A percentile compares a stretch with the other conserved stretches of the same genome.
These are phyloP conservation scores for Ustilago curta DNA, from an alignment of 1,284 basidiomycete genomes.

Conservation along the genomic window DNA sequence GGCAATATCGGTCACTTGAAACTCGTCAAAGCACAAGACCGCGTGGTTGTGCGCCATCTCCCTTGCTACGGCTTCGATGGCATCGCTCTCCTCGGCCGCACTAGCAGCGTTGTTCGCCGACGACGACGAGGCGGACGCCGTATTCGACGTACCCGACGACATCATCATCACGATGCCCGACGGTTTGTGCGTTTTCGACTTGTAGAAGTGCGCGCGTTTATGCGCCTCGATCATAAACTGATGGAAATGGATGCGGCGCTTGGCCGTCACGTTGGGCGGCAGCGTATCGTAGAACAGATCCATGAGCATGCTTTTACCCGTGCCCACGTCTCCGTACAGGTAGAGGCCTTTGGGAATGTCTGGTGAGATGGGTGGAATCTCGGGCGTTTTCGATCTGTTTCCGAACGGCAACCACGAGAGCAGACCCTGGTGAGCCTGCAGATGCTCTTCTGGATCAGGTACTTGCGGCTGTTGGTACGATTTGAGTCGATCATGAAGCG, in stretches of 20 bases:
- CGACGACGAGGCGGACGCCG: constrained; percentile 11
- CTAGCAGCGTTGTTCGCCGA: neutral
- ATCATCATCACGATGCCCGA: constrained; percentile 66
- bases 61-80: constrained; percentile 86
- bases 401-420: constrained; percentile 49
- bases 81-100: constrained; percentile 75
- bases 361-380: constrained; percentile 68
- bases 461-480: constrained; percentile 73
- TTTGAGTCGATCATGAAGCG: constrained; percentile 80
- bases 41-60: constrained; percentile 79
- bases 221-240: constrained; percentile 98
- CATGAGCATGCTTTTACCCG: constrained; percentile 96
- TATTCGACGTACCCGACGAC: constrained; percentile 23
- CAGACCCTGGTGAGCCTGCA: constrained; percentile 37
- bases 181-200: constrained; percentile 63
- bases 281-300: constrained; percentile 92
- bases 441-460: constrained; percentile 55
- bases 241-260: constrained; percentile 88
- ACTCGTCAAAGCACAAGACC: constrained; percentile 97
- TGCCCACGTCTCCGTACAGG: constrained; percentile 96
- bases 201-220: constrained; percentile 83
- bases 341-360: constrained; percentile 87
- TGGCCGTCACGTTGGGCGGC: constrained; percentile 78
- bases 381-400: constrained; percentile 38
- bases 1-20: constrained; percentile 98